phyloP scores from a whole-genome alignment of 2,329 filamentous ascomycete species.

The Colletotrichum brevisporum region DNA sequence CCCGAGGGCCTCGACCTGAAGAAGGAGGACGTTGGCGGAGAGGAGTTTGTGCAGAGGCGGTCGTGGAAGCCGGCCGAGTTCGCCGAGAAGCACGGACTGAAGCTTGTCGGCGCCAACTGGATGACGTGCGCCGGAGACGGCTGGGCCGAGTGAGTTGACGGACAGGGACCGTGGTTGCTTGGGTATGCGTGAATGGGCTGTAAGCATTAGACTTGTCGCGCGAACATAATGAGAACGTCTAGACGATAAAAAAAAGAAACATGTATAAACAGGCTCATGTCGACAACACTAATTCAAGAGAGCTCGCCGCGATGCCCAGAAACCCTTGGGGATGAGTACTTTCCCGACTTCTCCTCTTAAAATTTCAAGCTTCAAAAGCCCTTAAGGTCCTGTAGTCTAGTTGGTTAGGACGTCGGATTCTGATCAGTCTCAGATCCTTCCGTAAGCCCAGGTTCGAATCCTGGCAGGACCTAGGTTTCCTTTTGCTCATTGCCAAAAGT shows the following conservation, averaged over 20 bases:
- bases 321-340: not conserved
- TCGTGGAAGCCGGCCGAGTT: constrained; percentile 58
- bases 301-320: no score
- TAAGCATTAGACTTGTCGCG: no score
- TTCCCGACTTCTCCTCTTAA: fast-evolving
- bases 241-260: no score
- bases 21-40: constrained; percentile 61
- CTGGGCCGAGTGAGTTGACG: constrained; percentile 51
- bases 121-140: constrained; percentile 62
- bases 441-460: constrained; percentile 40
- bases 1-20: constrained; percentile 50
- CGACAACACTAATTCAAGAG: no score
- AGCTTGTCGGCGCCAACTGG: constrained; percentile 60
- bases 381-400: constrained; percentile 36
- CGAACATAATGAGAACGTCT: no score
- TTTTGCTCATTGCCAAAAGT: fast-evolving
- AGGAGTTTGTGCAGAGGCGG: constrained; percentile 61
- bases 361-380: not conserved
- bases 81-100: constrained; percentile 53
- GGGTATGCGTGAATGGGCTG: no score
- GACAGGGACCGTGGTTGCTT: no score
- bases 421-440: constrained; percentile 20
- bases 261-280: no score
- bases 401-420: constrained; percentile 39
- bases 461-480: constrained; percentile 20